Evolutionary conservation across 2,329 filamentous ascomycete genomes (phyloP).

Genomic region (Camillea tinctor): DNA sequence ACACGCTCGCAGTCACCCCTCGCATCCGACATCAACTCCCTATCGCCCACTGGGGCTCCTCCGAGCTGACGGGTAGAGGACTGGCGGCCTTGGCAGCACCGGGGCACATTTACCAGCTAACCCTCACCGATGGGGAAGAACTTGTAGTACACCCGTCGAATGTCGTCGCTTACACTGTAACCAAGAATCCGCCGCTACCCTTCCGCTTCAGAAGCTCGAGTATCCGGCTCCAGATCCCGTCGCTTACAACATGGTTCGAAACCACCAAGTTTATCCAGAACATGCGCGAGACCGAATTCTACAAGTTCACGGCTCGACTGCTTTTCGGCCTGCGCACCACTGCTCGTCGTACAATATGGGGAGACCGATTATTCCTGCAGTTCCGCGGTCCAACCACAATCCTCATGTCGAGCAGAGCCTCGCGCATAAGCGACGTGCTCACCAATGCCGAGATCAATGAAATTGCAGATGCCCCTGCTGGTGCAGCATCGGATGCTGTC

Average conservation of each 20-base stretch:
- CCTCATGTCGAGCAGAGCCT: slow-evolving; percentile 82
- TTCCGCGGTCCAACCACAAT: slow-evolving; percentile 86
- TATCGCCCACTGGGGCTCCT: slow-evolving; percentile 87
- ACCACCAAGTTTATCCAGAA: slow-evolving; percentile 70
- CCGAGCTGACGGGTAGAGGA: slow-evolving; percentile 82
- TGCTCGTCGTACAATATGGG: slow-evolving; percentile 82
- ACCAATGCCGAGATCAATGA: slow-evolving; percentile 81
- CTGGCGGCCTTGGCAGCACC: slow-evolving; percentile 80
- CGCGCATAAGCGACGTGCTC: slow-evolving; percentile 74
- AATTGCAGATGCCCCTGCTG: slow-evolving; percentile 79
- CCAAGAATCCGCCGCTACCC: slow-evolving; percentile 70
- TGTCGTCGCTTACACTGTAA: slow-evolving; percentile 85
- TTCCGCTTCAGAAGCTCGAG: slow-evolving; percentile 83
- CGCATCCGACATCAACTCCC: slow-evolving; percentile 73
- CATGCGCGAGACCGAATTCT: slow-evolving; percentile 69
- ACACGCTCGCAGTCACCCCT: slow-evolving; percentile 74
- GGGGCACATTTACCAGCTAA: slow-evolving; percentile 86
- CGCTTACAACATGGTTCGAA: slow-evolving; percentile 62
- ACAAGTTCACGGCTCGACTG: slow-evolving; percentile 65
- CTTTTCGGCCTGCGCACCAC: slow-evolving; percentile 72
- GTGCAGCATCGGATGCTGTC: slow-evolving; percentile 61
- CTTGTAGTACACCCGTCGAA: slow-evolving; percentile 90
- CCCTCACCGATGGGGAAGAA: slow-evolving; percentile 77
- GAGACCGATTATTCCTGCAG: slow-evolving; percentile 86
- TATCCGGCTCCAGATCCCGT: slow-evolving; percentile 77